Evolutionary conservation across 1,284 basidiomycete species (phyloP).

Genomic region (Papiliotrema terrestris): DNA sequence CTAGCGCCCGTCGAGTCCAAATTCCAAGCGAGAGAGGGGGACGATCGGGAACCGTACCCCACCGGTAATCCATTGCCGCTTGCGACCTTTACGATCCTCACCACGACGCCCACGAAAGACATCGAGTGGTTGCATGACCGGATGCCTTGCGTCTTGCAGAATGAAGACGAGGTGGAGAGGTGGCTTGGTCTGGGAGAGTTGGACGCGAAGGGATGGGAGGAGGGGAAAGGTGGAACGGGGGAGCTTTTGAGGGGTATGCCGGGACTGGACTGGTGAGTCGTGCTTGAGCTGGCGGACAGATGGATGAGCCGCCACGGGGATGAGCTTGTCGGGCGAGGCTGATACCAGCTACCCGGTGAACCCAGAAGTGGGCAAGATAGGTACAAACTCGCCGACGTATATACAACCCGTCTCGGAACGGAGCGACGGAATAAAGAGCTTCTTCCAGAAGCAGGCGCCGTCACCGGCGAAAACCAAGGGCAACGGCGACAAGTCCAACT

Average conservation of each 20-base stretch:
- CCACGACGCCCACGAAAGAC: conserved; percentile 66
- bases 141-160: conserved; percentile 80
- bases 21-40: conserved; percentile 21
- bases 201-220: conserved; percentile 59
- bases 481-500: not conserved
- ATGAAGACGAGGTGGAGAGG: conserved; percentile 57
- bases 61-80: conserved; percentile 59
- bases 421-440: conserved; percentile 82
- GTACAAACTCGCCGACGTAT: conserved; percentile 74
- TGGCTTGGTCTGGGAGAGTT: conserved; percentile 79
- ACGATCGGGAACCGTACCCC: conserved; percentile 35
- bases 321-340: not conserved
- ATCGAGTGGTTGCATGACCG: conserved; percentile 83
- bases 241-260: conserved; percentile 65
- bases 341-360: conserved; percentile 73
- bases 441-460: conserved; percentile 67
- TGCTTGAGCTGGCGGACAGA: not conserved
- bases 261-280: conserved; percentile 68
- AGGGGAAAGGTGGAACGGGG: conserved; percentile 52
- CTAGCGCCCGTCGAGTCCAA: conserved; percentile 23
- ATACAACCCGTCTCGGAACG: conserved; percentile 73
- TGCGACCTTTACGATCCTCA: conserved; percentile 86
- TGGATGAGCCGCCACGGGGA: not conserved
- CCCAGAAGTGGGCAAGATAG: conserved; percentile 85
- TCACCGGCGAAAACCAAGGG: conserved; percentile 22